Percentiles rank a stretch among this genome's conserved stretches.
Evolutionary conservation across 2,329 filamentous ascomycete genomes (phyloP).

Genomic region (Aspergillus oerlinghausenensis): DNA sequence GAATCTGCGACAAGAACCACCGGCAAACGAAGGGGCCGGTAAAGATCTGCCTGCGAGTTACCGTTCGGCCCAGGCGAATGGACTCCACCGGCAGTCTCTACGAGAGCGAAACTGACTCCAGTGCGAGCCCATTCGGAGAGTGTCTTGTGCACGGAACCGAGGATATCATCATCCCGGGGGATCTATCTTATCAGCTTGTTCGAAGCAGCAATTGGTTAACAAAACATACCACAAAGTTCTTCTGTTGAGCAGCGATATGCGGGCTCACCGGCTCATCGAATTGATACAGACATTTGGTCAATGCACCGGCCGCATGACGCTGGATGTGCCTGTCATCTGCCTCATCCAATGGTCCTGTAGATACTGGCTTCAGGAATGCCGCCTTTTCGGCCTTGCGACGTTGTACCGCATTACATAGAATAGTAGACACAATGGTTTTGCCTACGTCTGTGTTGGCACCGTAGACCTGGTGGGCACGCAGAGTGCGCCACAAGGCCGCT

Average conservation of each 20-base stretch:
- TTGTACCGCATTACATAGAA: constrained; percentile 61
- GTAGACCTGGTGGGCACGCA: constrained; percentile 70
- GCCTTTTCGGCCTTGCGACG: constrained; percentile 41
- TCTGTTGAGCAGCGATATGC: constrained; percentile 62
- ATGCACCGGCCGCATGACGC: constrained; percentile 52
- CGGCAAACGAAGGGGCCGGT: constrained; percentile 67
- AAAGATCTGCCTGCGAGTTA: constrained; percentile 71
- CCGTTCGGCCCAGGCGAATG: constrained; percentile 75
- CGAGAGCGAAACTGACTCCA: constrained; percentile 56
- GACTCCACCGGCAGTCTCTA: constrained; percentile 80
- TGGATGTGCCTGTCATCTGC: constrained; percentile 65
- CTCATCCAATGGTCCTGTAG: constrained; percentile 65
- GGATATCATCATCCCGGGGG: constrained; percentile 47
- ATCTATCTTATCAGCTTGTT: constrained; percentile 30
- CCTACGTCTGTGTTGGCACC: constrained; percentile 82
- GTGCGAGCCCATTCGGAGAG: constrained; percentile 33
- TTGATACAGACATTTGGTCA: constrained; percentile 63
- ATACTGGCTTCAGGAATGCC: constrained; percentile 75
- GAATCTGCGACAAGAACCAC: constrained; percentile 71
- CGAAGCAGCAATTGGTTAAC: constrained; percentile 1
- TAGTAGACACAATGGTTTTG: constrained; percentile 74
- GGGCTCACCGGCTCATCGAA: constrained; percentile 73
- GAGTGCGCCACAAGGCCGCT: constrained; percentile 62
- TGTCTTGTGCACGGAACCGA: constrained; percentile 46
- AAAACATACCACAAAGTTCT: constrained; percentile 33